A percentile compares a stretch with the other conserved stretches of the same genome.
These are phyloP conservation scores for Erodium chrysanthum DNA, from an alignment of 441 rosid species.

Conservation along the genomic window DNA sequence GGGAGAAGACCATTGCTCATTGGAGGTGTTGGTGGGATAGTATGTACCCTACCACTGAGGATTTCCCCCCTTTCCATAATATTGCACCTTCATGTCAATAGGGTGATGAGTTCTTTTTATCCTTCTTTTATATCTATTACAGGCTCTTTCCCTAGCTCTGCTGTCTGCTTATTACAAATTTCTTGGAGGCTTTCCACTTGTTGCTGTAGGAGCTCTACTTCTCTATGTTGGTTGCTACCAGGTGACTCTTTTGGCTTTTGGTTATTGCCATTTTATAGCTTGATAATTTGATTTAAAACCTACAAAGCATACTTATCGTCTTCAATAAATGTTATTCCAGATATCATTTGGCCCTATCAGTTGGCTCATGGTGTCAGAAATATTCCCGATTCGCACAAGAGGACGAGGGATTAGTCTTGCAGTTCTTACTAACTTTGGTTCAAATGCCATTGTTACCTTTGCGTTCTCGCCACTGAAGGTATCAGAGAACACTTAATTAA, in stretches of 20 bases:
- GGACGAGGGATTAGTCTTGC: conserved; percentile 88
- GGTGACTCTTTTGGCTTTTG: conserved; percentile 33
- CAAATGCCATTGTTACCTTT: conserved; percentile 90
- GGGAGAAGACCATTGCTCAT: conserved; percentile 91
- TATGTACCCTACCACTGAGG: conserved; percentile 29
- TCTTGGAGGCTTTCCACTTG: conserved; percentile 62
- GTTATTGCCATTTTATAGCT: background rate
- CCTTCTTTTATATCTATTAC: conserved; percentile 21
- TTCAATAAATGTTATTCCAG: conserved; percentile 25
- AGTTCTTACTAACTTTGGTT: conserved; percentile 86
- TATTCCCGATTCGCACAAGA: conserved; percentile 76
- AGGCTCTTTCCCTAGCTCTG: conserved; percentile 71
- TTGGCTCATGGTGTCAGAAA: conserved; percentile 97
- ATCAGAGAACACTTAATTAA: background rate
- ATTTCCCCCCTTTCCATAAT: background rate
- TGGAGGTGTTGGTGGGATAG: conserved; percentile 87
- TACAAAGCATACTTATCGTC: background rate
- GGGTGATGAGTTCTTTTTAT: conserved; percentile 1
- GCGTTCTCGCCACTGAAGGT: conserved; percentile 92
- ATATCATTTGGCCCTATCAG: conserved; percentile 93
- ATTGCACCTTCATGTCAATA: background rate
- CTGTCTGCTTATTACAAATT: conserved; percentile 81
- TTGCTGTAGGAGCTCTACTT: conserved; percentile 79
- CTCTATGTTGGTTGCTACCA: conserved; percentile 93
- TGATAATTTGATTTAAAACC: background rate